A percentile compares a stretch with the other conserved stretches of the same genome.
These are phyloP conservation scores for Leucoagaricus sp. DNA, from an alignment of 1,284 basidiomycete genomes.

Conservation along the genomic window DNA sequence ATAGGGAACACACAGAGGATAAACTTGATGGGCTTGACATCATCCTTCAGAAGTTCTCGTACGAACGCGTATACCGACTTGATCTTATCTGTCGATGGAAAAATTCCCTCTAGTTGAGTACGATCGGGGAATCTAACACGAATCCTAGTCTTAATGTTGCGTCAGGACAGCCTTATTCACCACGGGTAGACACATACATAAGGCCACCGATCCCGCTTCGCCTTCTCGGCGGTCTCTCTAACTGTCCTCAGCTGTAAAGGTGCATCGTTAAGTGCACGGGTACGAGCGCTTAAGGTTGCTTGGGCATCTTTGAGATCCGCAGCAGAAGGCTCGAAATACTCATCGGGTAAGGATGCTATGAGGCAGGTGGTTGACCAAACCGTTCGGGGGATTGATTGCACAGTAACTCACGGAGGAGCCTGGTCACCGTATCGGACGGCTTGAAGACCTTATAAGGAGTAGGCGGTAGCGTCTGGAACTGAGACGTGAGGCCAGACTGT, in stretches of 20 bases:
- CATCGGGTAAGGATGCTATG: slow-evolving; percentile 54
- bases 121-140: slow-evolving; percentile 81
- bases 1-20: slow-evolving; percentile 61
- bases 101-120: slow-evolving; percentile 79
- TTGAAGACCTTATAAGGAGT: slow-evolving; percentile 50
- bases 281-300: slow-evolving; percentile 58
- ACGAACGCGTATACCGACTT: slow-evolving; percentile 83
- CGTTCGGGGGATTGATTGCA: neutral
- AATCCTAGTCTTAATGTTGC: slow-evolving; percentile 65
- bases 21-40: slow-evolving; percentile 75
- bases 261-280: slow-evolving; percentile 71
- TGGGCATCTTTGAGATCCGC: slow-evolving; percentile 77
- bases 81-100: slow-evolving; percentile 78
- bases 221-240: slow-evolving; percentile 66
- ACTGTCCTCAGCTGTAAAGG: slow-evolving; percentile 73
- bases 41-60: slow-evolving; percentile 67
- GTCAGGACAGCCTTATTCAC: slow-evolving; percentile 3
- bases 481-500: neutral
- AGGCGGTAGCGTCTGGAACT: slow-evolving; percentile 16
- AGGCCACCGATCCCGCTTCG: slow-evolving; percentile 69
- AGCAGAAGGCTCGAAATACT: slow-evolving; percentile 74
- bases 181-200: slow-evolving; percentile 46
- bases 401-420: slow-evolving; percentile 6
- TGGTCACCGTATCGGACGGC: slow-evolving; percentile 29
- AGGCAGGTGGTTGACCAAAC: neutral